phyloP scores from a whole-genome alignment of 2,329 filamentous ascomycete genomes.

The Colletotrichum filicis region DNA sequence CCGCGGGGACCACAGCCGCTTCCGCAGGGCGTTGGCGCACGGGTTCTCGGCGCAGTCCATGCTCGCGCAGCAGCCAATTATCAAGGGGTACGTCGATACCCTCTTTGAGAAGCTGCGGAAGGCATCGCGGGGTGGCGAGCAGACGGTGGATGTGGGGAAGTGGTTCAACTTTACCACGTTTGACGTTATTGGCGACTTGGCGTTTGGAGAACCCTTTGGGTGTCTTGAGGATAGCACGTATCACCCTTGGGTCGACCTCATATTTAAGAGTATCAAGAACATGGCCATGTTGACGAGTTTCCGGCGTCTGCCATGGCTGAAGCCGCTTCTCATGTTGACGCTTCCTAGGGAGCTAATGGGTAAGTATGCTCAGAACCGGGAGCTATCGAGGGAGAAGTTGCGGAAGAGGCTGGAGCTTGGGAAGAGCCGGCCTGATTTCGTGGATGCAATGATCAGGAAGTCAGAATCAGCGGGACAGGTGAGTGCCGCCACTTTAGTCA shows the following conservation, averaged over 20 bases:
- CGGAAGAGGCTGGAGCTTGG: neutral
- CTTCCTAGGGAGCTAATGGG: neutral
- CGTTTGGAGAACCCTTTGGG: slow-evolving; percentile 43
- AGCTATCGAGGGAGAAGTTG: slow-evolving; percentile 5
- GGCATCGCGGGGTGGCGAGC: slow-evolving; percentile 16
- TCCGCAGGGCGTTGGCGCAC: slow-evolving; percentile 31
- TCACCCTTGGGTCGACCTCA: slow-evolving; percentile 8
- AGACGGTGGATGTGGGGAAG: slow-evolving; percentile 35
- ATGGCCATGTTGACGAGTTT: neutral
- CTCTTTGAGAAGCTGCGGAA: slow-evolving; percentile 50
- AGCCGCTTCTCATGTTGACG: neutral
- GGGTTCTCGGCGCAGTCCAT: slow-evolving; percentile 39
- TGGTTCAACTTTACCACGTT: slow-evolving; percentile 44
- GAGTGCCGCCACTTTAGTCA: neutral
- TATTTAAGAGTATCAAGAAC: slow-evolving; percentile 7
- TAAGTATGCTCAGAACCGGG: neutral
- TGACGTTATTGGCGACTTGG: slow-evolving; percentile 43
- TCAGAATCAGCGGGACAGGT: neutral
- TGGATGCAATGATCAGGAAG: slow-evolving; percentile 3
- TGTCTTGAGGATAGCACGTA: slow-evolving; percentile 36
- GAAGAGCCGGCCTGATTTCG: slow-evolving; percentile 9
- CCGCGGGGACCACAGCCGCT: slow-evolving; percentile 4
- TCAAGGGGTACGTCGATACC: slow-evolving; percentile 50
- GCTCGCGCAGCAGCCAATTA: slow-evolving; percentile 38
- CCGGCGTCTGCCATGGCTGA: neutral